Conservation (phyloP, 345 rosid genomes). For the Eutrema heterophyllum region DNA sequence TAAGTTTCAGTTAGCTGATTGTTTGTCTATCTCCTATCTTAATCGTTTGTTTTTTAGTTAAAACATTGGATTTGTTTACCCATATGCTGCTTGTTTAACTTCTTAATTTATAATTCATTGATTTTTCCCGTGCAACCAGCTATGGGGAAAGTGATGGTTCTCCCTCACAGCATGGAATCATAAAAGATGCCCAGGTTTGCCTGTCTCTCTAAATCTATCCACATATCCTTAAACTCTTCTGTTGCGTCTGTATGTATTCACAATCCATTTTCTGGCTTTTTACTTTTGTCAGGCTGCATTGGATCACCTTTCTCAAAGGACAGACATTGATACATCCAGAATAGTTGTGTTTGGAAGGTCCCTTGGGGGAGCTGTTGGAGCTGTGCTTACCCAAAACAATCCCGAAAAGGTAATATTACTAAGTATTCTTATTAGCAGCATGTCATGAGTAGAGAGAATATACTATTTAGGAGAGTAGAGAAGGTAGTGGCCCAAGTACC, state of each 20-base stretch:
- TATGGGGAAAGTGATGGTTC: constrained; percentile 95
- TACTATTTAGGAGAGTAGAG: neutral
- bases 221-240: constrained; percentile 3
- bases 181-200: constrained; percentile 85
- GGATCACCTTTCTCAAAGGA: constrained; percentile 86
- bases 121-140: constrained; percentile 36
- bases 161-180: constrained; percentile 95
- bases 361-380: constrained; percentile 98
- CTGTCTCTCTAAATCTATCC: constrained; percentile 1
- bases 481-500: neutral
- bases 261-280: constrained; percentile 11
- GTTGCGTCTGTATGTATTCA: neutral
- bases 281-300: constrained; percentile 69
- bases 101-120: constrained; percentile 14
- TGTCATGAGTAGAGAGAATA: neutral
- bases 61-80: neutral
- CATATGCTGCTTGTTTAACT: constrained; percentile 9
- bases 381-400: constrained; percentile 81
- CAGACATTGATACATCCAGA: constrained; percentile 87
- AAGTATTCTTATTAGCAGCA: neutral
- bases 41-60: neutral
- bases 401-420: constrained; percentile 68
- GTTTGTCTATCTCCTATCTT: neutral
- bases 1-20: constrained; percentile 30
- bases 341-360: constrained; percentile 96